A percentile compares a stretch with the other conserved stretches of the same genome.
Conservation (phyloP, 176 grass and related monocot species). For the Puya raimondii region DNA sequence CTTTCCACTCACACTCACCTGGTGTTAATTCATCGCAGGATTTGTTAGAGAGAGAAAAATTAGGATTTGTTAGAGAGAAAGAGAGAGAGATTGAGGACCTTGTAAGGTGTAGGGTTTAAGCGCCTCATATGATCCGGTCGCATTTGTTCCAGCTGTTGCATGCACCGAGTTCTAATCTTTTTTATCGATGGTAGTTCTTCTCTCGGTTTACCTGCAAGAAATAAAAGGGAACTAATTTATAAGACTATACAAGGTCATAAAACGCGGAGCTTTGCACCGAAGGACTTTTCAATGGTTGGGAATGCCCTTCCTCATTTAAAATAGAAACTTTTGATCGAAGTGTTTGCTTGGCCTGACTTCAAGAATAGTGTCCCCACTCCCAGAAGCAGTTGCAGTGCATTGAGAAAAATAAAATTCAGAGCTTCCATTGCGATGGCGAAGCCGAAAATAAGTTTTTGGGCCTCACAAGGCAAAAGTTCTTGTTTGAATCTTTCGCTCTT, state of each 20-base stretch:
- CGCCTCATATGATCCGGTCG: constrained; percentile 82
- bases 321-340: no score
- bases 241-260: background rate
- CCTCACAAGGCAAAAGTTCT: background rate
- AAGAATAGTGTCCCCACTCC: no score
- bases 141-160: constrained; percentile 80
- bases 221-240: background rate
- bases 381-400: background rate
- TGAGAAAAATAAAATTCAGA: background rate
- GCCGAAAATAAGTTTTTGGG: no score
- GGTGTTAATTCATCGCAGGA: background rate
- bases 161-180: constrained; percentile 74
- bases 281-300: no score
- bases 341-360: no score
- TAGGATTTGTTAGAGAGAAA: no score
- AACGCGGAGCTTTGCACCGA: no score
- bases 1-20: constrained; percentile 24
- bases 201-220: constrained; percentile 53
- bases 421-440: no score
- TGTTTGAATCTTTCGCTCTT: no score
- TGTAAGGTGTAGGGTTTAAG: constrained; percentile 94
- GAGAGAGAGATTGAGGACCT: constrained; percentile 30
- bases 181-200: constrained; percentile 63
- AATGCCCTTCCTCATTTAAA: no score
- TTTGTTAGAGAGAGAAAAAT: background rate